phyloP scores from a whole-genome alignment of 345 rosid genomes.

The Excoecaria agallocha region DNA sequence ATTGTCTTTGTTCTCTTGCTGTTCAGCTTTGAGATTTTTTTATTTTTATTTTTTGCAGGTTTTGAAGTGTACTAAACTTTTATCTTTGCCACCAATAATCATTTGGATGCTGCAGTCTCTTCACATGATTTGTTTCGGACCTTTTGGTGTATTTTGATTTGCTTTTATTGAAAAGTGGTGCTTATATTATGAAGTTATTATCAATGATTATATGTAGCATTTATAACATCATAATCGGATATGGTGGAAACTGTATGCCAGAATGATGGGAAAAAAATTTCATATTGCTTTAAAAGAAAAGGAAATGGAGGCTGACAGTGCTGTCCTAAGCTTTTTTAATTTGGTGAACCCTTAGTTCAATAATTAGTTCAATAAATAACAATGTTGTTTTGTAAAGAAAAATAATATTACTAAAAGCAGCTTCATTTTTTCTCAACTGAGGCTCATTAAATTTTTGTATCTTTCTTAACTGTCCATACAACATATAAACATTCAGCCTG shows the following conservation, averaged over 20 bases:
- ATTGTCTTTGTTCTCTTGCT: not conserved
- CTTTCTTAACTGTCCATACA: no score
- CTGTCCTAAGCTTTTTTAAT: not conserved
- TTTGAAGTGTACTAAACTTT: not conserved
- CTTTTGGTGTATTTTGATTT: not conserved
- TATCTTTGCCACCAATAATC: not conserved
- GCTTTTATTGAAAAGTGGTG: no score
- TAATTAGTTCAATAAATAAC: no score
- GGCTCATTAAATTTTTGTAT: no score
- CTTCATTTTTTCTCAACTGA: no score
- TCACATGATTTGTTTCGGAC: conserved; percentile 5
- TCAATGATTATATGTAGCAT: not conserved
- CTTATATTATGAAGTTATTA: not conserved
- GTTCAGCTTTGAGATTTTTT: not conserved
- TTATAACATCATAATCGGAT: not conserved
- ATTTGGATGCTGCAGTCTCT: conserved; percentile 8
- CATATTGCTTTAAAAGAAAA: not conserved
- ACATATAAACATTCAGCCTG: no score
- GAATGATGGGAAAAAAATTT: not conserved
- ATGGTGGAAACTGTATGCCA: not conserved
- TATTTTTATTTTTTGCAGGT: not conserved
- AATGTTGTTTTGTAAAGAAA: no score
- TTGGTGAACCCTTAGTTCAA: not conserved
- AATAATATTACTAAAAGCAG: no score
- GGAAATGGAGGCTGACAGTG: not conserved